phyloP scores from a whole-genome alignment of 1,284 basidiomycete species.

The Ganoderma leucocontextum region DNA sequence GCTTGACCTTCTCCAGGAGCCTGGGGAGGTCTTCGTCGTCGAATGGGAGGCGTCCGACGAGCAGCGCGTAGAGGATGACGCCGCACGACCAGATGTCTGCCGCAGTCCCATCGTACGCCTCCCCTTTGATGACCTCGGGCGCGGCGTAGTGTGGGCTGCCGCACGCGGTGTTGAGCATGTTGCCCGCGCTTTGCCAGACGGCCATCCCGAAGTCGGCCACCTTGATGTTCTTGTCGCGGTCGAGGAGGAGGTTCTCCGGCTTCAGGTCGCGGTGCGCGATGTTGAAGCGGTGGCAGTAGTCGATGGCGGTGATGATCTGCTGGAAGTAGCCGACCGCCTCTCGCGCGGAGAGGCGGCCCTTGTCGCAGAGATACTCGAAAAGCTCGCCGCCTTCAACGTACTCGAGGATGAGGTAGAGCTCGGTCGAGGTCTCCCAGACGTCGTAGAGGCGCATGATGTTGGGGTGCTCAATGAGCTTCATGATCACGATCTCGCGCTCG shows the following conservation, averaged over 20 bases:
- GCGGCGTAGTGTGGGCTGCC: constrained; percentile 98
- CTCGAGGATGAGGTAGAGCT: constrained; percentile 95
- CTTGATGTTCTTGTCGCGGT: constrained; percentile 90
- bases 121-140: constrained; percentile 92
- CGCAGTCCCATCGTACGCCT: constrained; percentile 87
- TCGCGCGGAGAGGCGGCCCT: constrained; percentile 78
- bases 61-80: constrained; percentile 92
- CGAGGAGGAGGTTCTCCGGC: constrained; percentile 94
- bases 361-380: constrained; percentile 92
- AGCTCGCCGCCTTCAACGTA: constrained; percentile 98
- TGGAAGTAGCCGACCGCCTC: constrained; percentile 97
- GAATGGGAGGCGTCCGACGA: constrained; percentile 93
- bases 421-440: constrained; percentile 95
- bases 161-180: constrained; percentile 89
- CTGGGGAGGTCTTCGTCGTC: constrained; percentile 85
- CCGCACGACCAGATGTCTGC: constrained; percentile 99
- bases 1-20: constrained; percentile 86
- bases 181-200: constrained; percentile 80
- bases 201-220: constrained; percentile 99
- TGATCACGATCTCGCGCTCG: constrained; percentile 98
- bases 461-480: constrained; percentile 99
- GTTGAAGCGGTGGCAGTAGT: constrained; percentile 97
- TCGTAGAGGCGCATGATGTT: constrained; percentile 96
- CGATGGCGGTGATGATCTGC: constrained; percentile 93
- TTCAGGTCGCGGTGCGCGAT: constrained; percentile 98